Evolutionary conservation across 495 filamentous ascomycete species (phyloP), one percentile per base, ranked within the genome.

Genomic region (Trichoderma gamsii): DNA sequence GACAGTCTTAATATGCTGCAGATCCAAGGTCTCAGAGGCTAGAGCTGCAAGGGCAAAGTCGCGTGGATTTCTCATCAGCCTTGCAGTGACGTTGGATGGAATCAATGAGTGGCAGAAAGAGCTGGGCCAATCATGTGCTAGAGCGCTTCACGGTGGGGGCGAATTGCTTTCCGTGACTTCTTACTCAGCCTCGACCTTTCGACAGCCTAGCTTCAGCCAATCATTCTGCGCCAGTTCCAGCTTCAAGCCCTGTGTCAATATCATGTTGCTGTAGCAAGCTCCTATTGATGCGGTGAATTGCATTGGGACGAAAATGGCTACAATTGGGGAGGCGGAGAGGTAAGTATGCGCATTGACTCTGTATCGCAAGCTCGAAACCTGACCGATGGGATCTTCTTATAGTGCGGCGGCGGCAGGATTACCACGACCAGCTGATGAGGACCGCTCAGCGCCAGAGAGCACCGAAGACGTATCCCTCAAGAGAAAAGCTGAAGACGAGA

Each of bases 1-100:
- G 63, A 43, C 12, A 65, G 69, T 52, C 66, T n/a, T 13, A n/a
- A 65, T 18, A 29, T 11, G 27, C 35, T 65, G 21, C 63, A 65
- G 56, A 29, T 61, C 8, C n/a, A 52, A 25, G 56, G n/a, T 32
- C 16, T 25, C 56, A 3, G 25, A 32, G 27, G 27, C 23, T 32
- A 61, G 25, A 29, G 15, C 15, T 41, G 63, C 23, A 65, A 65
- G 21, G 35, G 63, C n/a, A 9, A 32, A 65, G 35, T 41, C n/a
- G 21, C 41, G 63, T 65, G 41, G 63, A 41, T 41, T 65, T 65
- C 63, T 65, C 63, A 46, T 65, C 63, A 46, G 35, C 63, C 41
- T 65, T 46, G 63, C 63, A 32, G 56, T 61, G 56, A 61, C 56
- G 56, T 67, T 64, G 61, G 8, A 52, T 41, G 46, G 56, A 65